phyloP scores from a whole-genome alignment of 345 rosid species.

The Aquilaria malaccensis region DNA sequence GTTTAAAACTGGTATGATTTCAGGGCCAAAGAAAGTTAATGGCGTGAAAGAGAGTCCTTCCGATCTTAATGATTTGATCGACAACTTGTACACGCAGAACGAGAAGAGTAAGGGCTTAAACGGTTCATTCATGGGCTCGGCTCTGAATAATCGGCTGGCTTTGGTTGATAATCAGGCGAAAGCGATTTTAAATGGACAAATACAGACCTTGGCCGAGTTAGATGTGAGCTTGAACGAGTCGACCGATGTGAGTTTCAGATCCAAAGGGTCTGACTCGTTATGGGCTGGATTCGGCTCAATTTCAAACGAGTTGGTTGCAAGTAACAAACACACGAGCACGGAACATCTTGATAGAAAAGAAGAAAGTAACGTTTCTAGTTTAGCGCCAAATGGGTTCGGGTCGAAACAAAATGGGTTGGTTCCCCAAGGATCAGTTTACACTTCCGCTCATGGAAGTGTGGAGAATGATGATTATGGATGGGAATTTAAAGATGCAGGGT shows the following conservation, averaged over 20 bases:
- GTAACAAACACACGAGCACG: too few species aligned
- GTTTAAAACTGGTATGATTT: conserved; percentile 19
- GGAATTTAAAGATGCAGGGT: conserved; percentile 33
- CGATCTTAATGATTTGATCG: conserved; percentile 33
- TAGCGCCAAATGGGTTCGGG: conserved; percentile 26
- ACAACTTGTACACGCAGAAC: conserved; percentile 32
- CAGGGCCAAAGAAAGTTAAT: conserved; percentile 16
- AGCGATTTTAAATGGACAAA: conserved; percentile 6
- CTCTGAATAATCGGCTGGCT: conserved; percentile 6
- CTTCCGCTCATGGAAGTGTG: conserved; percentile 4
- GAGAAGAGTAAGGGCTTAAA: conserved; percentile 17
- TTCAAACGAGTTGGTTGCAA: neutral
- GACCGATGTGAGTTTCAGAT: conserved; percentile 11
- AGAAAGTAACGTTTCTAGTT: neutral
- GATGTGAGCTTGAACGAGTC: conserved; percentile 11
- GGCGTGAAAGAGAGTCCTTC: conserved; percentile 19
- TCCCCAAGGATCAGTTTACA: conserved; percentile 13
- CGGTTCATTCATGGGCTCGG: conserved; percentile 14
- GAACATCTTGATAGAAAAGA: conserved; percentile 1
- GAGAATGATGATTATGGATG: conserved; percentile 26
- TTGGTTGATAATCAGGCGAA: conserved; percentile 10
- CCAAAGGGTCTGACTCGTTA: conserved; percentile 14
- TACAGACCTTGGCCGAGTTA: neutral
- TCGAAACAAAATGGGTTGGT: conserved; percentile 15
- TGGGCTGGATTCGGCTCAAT: conserved; percentile 18